Percentiles rank a stretch among this genome's conserved stretches.
Evolutionary conservation across 805 yeast genomes (phyloP).

Genomic region (Sugiyamaella marilandica): DNA sequence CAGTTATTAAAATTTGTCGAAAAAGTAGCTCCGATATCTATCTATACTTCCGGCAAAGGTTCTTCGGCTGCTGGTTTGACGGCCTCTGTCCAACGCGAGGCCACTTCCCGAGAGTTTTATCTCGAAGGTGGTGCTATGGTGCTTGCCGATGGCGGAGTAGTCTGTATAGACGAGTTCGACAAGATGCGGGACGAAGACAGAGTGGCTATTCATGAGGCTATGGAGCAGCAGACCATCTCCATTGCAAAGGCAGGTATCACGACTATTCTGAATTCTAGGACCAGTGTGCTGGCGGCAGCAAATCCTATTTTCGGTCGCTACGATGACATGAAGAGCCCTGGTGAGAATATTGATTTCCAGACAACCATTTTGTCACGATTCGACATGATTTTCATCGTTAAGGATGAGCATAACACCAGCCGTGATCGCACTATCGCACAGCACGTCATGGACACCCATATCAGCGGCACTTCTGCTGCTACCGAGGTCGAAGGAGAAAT

Average conservation of each 20-base stretch:
- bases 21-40: constrained; percentile 88
- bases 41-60: constrained; percentile 98
- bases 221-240: constrained; percentile 99
- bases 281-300: constrained; percentile 96
- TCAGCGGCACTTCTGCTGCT: constrained; percentile 57
- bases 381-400: constrained; percentile 96
- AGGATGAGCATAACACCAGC: constrained; percentile 84
- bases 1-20: constrained; percentile 93
- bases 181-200: constrained; percentile 99
- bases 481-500: constrained; percentile 70
- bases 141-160: constrained; percentile 98
- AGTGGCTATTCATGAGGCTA: constrained; percentile 98
- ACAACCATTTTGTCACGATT: constrained; percentile 94
- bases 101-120: constrained; percentile 82
- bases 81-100: constrained; percentile 93
- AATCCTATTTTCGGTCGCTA: constrained; percentile 96
- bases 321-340: constrained; percentile 93
- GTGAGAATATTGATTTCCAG: constrained; percentile 97
- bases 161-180: constrained; percentile 98
- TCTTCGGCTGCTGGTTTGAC: constrained; percentile 99
- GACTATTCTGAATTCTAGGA: constrained; percentile 91
- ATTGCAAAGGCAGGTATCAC: constrained; percentile 99
- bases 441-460: constrained; percentile 93
- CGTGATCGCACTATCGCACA: constrained; percentile 87
- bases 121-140: constrained; percentile 99